Conservation (phyloP, 495 filamentous ascomycete genomes). For the Neurospora sp. region DNA sequence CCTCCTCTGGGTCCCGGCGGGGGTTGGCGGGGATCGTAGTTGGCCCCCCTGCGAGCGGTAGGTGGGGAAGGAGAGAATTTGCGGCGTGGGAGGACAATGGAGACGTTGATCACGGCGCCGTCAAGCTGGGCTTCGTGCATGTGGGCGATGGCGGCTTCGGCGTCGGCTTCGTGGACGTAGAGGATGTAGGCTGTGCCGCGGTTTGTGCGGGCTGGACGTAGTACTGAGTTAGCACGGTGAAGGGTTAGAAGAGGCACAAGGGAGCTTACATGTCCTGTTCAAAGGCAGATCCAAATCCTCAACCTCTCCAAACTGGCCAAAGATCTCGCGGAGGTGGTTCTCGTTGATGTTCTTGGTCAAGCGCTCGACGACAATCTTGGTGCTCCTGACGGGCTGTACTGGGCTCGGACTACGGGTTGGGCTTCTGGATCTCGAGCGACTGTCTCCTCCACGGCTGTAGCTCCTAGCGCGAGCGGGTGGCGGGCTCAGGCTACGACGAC, state of each 20-base stretch:
- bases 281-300: constrained; percentile 79
- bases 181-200: constrained; percentile 92
- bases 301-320: constrained; percentile 79
- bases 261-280: constrained; percentile 65
- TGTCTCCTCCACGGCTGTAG: constrained; percentile 17
- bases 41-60: constrained; percentile 37
- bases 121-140: constrained; percentile 98
- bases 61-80: constrained; percentile 45
- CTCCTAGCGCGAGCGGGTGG: constrained; percentile 16
- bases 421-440: constrained; percentile 22
- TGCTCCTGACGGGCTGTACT: constrained; percentile 12
- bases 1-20: constrained; percentile 28
- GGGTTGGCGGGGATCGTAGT: constrained; percentile 34
- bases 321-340: constrained; percentile 82
- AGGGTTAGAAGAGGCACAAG: background rate
- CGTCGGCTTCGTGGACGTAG: constrained; percentile 65
- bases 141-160: constrained; percentile 81
- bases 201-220: constrained; percentile 65
- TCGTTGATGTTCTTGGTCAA: constrained; percentile 93
- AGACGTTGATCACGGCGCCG: constrained; percentile 78
- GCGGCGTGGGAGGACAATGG: constrained; percentile 83
- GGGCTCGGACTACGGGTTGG: constrained; percentile 20
- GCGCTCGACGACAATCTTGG: constrained; percentile 85
- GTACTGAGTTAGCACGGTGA: constrained; percentile 3
- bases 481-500: constrained; percentile 6